Evolutionary conservation across 371 early-diverging fungal genomes (phyloP), one percentile per base, ranked within the genome.

Genomic region (Mortierella sp.): DNA sequence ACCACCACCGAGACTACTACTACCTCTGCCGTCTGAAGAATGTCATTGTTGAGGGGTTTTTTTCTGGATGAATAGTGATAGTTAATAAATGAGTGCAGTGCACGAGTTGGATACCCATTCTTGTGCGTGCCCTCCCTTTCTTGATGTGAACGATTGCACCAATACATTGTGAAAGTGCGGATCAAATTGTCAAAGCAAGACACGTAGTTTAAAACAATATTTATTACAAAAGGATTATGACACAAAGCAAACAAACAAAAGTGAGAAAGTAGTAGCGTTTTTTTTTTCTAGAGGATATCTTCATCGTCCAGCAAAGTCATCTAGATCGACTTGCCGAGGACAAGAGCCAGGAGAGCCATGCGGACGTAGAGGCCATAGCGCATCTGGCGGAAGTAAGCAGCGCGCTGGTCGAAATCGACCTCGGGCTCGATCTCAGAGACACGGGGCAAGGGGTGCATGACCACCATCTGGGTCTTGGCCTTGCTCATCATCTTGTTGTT

Each of bases 311-410:
- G 26, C 19, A 5, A 68, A 39, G n/a, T 14, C 45, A 43, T 64
- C 70, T 74, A 79, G 67, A 74, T 53, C 6, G 79, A 74, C 63
- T 79, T 79, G 68, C 79, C 79, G 50, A 79, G 75, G 68, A 79
- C 94, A 47, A 98, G 89, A 50, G 97, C 95, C 71, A 99, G 86
- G 53, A 99, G 88, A 10, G 99, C 98, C 99, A 98, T 98, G 74
- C 99, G 91, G 44, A 98, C 98, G 87, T 94, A 98, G 84, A 99
- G 91, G 76, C 97, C 99, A 87, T 98, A 97, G 61, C 93, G 91
- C 98, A 98, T 98, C 86, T 98, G 98, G 71, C 99, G 90, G 90
- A 99, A 99, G 88, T 99, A 99, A 24, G 97, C 98, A 37, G 99
- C 98, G 53, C 99, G 91, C 85, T 94, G 97, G 80, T 98, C 98